Evolutionary conservation across 2,329 filamentous ascomycete species (phyloP).

Genomic region (Canariomyces notabilis): DNA sequence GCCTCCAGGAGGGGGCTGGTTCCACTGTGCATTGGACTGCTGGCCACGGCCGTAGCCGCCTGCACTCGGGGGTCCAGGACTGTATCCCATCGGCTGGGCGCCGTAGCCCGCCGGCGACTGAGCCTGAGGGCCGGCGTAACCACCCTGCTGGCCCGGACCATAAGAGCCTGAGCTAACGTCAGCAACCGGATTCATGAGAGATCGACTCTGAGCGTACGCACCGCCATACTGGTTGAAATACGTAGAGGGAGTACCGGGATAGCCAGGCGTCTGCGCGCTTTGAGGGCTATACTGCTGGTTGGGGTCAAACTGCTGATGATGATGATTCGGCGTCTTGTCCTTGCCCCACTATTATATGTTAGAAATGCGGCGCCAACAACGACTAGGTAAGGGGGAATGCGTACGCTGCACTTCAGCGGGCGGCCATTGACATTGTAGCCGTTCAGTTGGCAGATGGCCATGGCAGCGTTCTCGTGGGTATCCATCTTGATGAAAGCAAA

Average conservation of each 20-base stretch:
- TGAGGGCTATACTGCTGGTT: conserved; percentile 70
- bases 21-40: conserved; percentile 53
- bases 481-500: conserved; percentile 99
- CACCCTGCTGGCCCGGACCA: conserved; percentile 55
- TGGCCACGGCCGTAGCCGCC: conserved; percentile 80
- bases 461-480: conserved; percentile 92
- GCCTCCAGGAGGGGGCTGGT: conserved; percentile 46
- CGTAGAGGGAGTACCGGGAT: conserved; percentile 69
- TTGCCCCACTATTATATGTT: conserved; percentile 77
- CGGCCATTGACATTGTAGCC: conserved; percentile 97
- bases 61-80: conserved; percentile 66
- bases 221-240: conserved; percentile 96
- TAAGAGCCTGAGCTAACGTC: conserved; percentile 41
- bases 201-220: conserved; percentile 36
- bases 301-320: conserved; percentile 68
- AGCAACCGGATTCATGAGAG: conserved; percentile 36
- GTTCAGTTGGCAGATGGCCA: conserved; percentile 96
- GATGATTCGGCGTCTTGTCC: conserved; percentile 83
- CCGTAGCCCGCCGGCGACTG: conserved; percentile 59
- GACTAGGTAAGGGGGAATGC: conserved; percentile 36
- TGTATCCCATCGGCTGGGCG: conserved; percentile 66
- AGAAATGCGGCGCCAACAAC: conserved; percentile 4
- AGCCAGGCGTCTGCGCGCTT: conserved; percentile 66
- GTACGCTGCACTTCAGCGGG: conserved; percentile 96
- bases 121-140: conserved; percentile 57